A percentile compares a stretch with the other conserved stretches of the same genome.
Evolutionary conservation across 768 basidiomycete genomes (phyloP).

Genomic region (Agrocybe pediades): DNA sequence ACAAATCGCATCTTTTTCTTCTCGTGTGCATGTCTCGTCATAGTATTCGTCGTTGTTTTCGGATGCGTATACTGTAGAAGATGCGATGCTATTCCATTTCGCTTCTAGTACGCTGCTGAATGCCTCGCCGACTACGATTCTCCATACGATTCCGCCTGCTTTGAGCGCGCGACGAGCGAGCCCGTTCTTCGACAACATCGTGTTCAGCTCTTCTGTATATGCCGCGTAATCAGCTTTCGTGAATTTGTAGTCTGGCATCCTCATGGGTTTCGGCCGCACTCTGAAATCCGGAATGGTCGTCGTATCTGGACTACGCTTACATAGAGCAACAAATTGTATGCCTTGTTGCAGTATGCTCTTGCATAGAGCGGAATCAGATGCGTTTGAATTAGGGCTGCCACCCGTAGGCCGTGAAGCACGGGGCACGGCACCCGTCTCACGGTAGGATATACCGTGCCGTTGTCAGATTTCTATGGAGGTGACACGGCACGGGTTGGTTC

Average conservation of each 20-base stretch:
- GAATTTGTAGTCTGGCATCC: conserved; percentile 1
- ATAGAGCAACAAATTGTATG: no score
- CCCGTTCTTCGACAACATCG: conserved; percentile 4
- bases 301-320: no score
- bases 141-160: conserved; percentile 9
- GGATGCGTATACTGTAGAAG: not conserved
- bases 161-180: conserved; percentile 3
- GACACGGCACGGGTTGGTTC: no score
- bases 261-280: no score
- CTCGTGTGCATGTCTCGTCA: not conserved
- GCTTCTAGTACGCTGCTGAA: not conserved
- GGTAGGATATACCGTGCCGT: no score
- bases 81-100: not conserved
- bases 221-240: not conserved
- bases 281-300: no score
- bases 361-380: no score
- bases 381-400: no score
- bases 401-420: no score
- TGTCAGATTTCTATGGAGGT: no score
- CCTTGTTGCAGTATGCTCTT: no score
- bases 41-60: not conserved
- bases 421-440: no score
- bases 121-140: not conserved
- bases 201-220: not conserved
- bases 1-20: not conserved